Percentiles rank a stretch among this genome's conserved stretches.
phyloP scores from a whole-genome alignment of 345 rosid genomes.

The Moricandia moricandioides region DNA sequence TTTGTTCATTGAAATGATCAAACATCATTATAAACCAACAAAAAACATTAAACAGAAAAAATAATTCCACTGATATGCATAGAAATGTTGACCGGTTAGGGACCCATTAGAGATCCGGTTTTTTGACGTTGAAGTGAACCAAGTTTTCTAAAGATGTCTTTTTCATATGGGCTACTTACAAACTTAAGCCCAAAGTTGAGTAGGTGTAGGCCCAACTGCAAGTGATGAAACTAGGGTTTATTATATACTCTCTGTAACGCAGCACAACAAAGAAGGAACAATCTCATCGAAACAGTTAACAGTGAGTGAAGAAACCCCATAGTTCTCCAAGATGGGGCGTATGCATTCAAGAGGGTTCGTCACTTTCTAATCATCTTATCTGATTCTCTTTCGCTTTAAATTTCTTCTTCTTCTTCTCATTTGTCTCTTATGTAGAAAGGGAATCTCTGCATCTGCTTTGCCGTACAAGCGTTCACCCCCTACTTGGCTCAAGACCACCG shows the following conservation, averaged over 20 bases:
- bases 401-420: neutral
- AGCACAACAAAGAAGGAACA: neutral
- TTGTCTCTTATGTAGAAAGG: constrained; percentile 47
- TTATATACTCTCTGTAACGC: neutral
- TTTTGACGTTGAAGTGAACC: no score
- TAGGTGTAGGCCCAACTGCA: neutral
- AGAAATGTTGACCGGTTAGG: no score
- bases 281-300: neutral
- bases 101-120: no score
- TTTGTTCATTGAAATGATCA: no score
- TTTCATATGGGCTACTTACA: neutral
- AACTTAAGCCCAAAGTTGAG: neutral
- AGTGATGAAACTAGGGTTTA: constrained; percentile 26
- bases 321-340: constrained; percentile 63
- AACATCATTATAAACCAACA: no score
- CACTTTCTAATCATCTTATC: neutral
- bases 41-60: no score
- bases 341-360: constrained; percentile 79
- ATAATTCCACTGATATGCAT: no score
- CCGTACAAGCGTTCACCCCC: constrained; percentile 88
- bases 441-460: constrained; percentile 82
- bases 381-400: neutral
- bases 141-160: no score
- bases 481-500: constrained; percentile 67
- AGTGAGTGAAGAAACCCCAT: neutral